These are phyloP conservation scores for Zygosaccharomyces siamensis DNA, from an alignment of 805 yeast genomes.

Conservation along the genomic window DNA sequence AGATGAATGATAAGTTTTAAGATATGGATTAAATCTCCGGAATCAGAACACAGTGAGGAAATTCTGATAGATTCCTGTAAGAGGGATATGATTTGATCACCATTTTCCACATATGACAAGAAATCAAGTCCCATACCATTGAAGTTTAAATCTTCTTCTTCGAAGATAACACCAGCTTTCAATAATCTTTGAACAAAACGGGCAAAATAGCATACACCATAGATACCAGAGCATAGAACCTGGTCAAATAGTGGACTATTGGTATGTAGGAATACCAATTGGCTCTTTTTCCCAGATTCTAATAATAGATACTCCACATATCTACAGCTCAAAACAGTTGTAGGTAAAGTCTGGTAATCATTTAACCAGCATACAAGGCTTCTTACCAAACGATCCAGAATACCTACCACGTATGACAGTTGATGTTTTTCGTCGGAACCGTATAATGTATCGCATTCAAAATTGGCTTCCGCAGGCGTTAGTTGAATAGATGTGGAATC, in stretches of 20 bases:
- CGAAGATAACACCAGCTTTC: slow-evolving; percentile 54
- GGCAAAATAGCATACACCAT: slow-evolving; percentile 53
- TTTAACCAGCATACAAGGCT: slow-evolving; percentile 68
- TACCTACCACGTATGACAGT: slow-evolving; percentile 42
- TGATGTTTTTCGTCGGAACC: slow-evolving; percentile 30
- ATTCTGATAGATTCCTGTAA: slow-evolving; percentile 33
- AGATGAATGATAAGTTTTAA: slow-evolving; percentile 32
- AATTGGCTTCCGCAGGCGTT: slow-evolving; percentile 41
- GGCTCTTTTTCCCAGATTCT: slow-evolving; percentile 34
- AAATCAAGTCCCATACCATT: slow-evolving; percentile 54
- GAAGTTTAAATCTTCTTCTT: slow-evolving; percentile 71
- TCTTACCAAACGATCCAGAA: slow-evolving; percentile 51
- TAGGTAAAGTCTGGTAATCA: slow-evolving; percentile 63
- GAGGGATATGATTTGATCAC: slow-evolving; percentile 21
- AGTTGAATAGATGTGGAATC: slow-evolving; percentile 70
- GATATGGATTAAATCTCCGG: slow-evolving; percentile 20
- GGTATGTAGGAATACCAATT: slow-evolving; percentile 17
- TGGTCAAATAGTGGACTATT: slow-evolving; percentile 40
- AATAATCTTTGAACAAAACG: slow-evolving; percentile 45
- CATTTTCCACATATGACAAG: slow-evolving; percentile 25
- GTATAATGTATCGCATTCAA: slow-evolving; percentile 38
- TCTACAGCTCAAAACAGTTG: slow-evolving; percentile 69
- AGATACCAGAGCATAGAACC: slow-evolving; percentile 46
- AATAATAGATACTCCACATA: slow-evolving; percentile 59
- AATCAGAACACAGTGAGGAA: background rate